Evolutionary conservation across 371 early-diverging fungal species (phyloP).

Genomic region (Mortierella sp.): DNA sequence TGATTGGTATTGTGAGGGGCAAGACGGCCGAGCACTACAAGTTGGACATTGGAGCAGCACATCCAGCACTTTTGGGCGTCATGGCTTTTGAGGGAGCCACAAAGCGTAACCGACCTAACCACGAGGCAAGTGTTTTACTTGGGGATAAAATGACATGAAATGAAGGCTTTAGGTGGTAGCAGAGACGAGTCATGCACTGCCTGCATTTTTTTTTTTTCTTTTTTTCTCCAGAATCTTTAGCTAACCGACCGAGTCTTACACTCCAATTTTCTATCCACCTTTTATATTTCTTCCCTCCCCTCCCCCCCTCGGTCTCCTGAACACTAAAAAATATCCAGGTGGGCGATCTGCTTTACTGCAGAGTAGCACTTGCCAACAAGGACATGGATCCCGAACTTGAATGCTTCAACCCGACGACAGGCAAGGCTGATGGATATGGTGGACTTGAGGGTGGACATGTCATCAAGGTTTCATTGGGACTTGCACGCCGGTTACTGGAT

Average conservation of each 20-base stretch:
- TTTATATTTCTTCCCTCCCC: not conserved
- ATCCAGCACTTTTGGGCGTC: slow-evolving; percentile 78
- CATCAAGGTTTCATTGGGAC: slow-evolving; percentile 78
- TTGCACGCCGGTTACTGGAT: slow-evolving; percentile 75
- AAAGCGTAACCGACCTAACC: slow-evolving; percentile 88
- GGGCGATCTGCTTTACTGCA: slow-evolving; percentile 86
- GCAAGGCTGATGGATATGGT: slow-evolving; percentile 84
- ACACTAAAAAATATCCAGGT: slow-evolving; percentile 51
- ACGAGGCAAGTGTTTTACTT: slow-evolving; percentile 57
- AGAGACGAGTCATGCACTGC: not conserved
- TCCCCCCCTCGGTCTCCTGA: slow-evolving; percentile 9
- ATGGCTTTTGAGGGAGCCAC: slow-evolving; percentile 97
- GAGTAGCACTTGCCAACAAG: slow-evolving; percentile 86
- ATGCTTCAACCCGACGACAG: slow-evolving; percentile 82
- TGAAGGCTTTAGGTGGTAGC: not conserved
- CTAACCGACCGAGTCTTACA: too few species aligned
- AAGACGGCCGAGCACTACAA: slow-evolving; percentile 83
- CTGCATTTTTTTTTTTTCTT: slow-evolving; percentile 8
- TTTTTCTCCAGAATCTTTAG: not conserved
- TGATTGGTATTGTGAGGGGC: slow-evolving; percentile 83
- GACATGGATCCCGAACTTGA: slow-evolving; percentile 97
- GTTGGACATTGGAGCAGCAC: slow-evolving; percentile 94
- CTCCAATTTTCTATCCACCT: not conserved
- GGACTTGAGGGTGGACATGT: slow-evolving; percentile 78
- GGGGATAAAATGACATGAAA: not conserved